phyloP scores from a whole-genome alignment of 108 stramenopile genomes.

The Skeletonema grethae region DNA sequence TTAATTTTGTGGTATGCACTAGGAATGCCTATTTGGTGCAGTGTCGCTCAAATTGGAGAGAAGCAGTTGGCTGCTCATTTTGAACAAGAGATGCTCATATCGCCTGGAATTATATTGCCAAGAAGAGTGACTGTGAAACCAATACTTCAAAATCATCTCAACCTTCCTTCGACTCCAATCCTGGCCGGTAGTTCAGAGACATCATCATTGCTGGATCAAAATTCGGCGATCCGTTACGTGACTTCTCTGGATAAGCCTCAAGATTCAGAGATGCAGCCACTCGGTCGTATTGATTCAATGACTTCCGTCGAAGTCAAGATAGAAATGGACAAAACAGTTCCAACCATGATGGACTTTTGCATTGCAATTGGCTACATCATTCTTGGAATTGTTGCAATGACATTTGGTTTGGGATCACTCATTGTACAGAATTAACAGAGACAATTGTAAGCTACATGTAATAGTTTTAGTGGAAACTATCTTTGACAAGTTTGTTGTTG shows the following conservation, averaged over 20 bases:
- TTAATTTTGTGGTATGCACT: slow-evolving; percentile 18
- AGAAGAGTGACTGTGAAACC: slow-evolving; percentile 11
- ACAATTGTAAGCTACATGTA: neutral
- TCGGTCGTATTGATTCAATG: neutral
- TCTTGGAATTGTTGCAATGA: slow-evolving; percentile 69
- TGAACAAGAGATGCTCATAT: slow-evolving; percentile 55
- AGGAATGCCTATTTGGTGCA: slow-evolving; percentile 73
- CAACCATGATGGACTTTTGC: slow-evolving; percentile 51
- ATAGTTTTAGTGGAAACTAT: neutral
- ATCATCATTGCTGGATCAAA: slow-evolving; percentile 1
- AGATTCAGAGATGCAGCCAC: neutral
- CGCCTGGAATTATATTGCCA: slow-evolving; percentile 43
- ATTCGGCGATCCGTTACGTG: neutral
- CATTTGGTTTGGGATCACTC: slow-evolving; percentile 63
- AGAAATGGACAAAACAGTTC: slow-evolving; percentile 23
- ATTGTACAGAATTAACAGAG: slow-evolving; percentile 7
- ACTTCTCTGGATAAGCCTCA: neutral
- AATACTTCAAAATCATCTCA: neutral
- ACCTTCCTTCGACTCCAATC: neutral
- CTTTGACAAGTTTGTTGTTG: neutral
- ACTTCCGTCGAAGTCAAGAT: slow-evolving; percentile 18
- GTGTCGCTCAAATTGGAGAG: slow-evolving; percentile 60
- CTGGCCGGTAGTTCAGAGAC: neutral
- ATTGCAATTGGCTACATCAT: slow-evolving; percentile 67
- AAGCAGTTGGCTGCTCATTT: slow-evolving; percentile 46